Conservation (phyloP, 177 flowering plant genomes). For the Vitis hybrid region DNA sequence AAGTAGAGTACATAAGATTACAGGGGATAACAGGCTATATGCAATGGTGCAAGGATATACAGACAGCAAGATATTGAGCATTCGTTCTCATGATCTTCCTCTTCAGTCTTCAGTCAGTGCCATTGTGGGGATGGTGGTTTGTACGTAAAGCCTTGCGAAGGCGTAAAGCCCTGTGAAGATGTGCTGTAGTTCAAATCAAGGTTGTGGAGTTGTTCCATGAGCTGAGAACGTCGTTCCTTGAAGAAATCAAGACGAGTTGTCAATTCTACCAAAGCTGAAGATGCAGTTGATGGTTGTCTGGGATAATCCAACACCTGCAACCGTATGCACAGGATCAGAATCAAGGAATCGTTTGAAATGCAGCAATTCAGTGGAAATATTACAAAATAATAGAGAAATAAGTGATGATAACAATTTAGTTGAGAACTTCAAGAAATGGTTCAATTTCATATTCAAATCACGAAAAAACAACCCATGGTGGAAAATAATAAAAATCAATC, state of each 20-base stretch:
- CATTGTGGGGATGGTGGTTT: conserved; percentile 84
- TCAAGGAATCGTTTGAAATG: background rate
- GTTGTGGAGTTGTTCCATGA: conserved; percentile 95
- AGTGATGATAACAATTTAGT: background rate
- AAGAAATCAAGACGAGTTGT: conserved; percentile 97
- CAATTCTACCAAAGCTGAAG: conserved; percentile 84
- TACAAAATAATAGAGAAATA: background rate
- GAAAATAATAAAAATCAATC: no score
- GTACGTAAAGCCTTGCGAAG: conserved; percentile 39
- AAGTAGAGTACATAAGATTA: background rate
- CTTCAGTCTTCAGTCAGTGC: conserved; percentile 37
- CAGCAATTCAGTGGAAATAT: background rate
- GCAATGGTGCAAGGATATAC: conserved; percentile 39
- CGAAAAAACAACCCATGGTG: no score
- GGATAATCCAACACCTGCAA: conserved; percentile 54
- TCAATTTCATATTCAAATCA: no score
- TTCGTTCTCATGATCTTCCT: background rate
- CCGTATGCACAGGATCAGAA: background rate
- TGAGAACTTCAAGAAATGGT: background rate
- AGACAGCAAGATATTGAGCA: conserved; percentile 10
- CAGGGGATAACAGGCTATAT: conserved; percentile 17
- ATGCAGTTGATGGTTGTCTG: conserved; percentile 62
- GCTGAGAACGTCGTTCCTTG: conserved; percentile 94
- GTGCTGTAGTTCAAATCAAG: conserved; percentile 71
- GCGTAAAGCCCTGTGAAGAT: conserved; percentile 59